Conservation (phyloP, 1,139 yeast species). For the Martiniozyma asiatica region DNA sequence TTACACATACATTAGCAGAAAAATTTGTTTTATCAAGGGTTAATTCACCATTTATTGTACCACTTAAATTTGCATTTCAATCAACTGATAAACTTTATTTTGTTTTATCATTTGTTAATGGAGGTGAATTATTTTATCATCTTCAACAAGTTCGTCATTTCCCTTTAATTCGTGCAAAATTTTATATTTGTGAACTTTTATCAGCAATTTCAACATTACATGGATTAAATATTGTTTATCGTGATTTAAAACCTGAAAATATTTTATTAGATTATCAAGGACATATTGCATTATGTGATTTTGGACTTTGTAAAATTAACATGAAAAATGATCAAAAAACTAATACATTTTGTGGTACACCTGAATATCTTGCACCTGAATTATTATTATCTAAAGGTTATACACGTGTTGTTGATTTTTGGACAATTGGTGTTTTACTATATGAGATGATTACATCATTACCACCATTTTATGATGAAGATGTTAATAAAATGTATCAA, state of each 20-base stretch:
- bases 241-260: constrained; percentile 94
- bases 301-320: constrained; percentile 88
- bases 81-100: constrained; percentile 87
- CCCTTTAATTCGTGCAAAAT: constrained; percentile 78
- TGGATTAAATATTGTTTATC: constrained; percentile 79
- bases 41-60: constrained; percentile 96
- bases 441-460: constrained; percentile 95
- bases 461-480: constrained; percentile 94
- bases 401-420: constrained; percentile 92
- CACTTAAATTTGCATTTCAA: constrained; percentile 89
- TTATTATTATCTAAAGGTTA: constrained; percentile 84
- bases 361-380: constrained; percentile 94
- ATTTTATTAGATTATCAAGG: constrained; percentile 90
- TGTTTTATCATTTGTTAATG: constrained; percentile 87
- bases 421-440: constrained; percentile 89
- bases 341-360: constrained; percentile 93
- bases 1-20: constrained; percentile 91
- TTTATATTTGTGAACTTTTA: constrained; percentile 86
- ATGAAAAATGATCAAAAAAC: constrained; percentile 66
- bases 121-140: constrained; percentile 95
- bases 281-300: constrained; percentile 93
- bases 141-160: constrained; percentile 85
- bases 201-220: constrained; percentile 90
- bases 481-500: constrained; percentile 87
- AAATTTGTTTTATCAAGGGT: constrained; percentile 89